These are phyloP conservation scores for Santalum album DNA, from an alignment of 164 flowering plant genomes.

Conservation along the genomic window DNA sequence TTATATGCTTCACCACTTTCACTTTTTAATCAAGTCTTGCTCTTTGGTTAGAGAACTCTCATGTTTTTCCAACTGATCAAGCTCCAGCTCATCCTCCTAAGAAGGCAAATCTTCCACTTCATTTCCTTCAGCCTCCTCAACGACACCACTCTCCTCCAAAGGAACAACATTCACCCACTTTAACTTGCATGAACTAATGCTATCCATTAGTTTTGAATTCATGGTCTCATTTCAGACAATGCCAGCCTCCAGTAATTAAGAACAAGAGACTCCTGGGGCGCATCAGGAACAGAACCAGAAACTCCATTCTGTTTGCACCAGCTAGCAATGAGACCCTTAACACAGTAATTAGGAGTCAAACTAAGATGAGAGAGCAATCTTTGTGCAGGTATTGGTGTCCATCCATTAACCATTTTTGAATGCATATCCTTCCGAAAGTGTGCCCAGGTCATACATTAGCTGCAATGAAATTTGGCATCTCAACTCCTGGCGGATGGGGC, in stretches of 20 bases:
- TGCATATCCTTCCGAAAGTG: slow-evolving; percentile 90
- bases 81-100: slow-evolving; percentile 27
- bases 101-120: slow-evolving; percentile 27
- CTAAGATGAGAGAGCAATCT: slow-evolving; percentile 77
- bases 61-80: slow-evolving; percentile 34
- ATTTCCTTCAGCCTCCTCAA: slow-evolving; percentile 39
- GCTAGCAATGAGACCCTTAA: slow-evolving; percentile 82
- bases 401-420: slow-evolving; percentile 96
- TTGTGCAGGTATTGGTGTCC: slow-evolving; percentile 92
- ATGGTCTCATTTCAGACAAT: slow-evolving; percentile 61
- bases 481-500: slow-evolving; percentile 83
- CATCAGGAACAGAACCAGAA: slow-evolving; percentile 56
- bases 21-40: slow-evolving; percentile 33
- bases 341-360: slow-evolving; percentile 95
- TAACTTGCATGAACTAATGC: slow-evolving; percentile 42
- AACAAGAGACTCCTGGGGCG: slow-evolving; percentile 92
- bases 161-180: slow-evolving; percentile 78
- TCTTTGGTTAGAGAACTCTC: slow-evolving; percentile 43
- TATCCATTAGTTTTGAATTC: slow-evolving; percentile 50
- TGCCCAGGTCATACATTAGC: slow-evolving; percentile 96
- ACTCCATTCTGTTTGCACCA: slow-evolving; percentile 96
- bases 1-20: slow-evolving; percentile 65
- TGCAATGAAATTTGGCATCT: slow-evolving; percentile 97
- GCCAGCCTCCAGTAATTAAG: slow-evolving; percentile 86
- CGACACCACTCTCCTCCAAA: slow-evolving; percentile 46